Evolutionary conservation across 2,329 filamentous ascomycete species (phyloP).

Genomic region (Arthroderma sp.): DNA sequence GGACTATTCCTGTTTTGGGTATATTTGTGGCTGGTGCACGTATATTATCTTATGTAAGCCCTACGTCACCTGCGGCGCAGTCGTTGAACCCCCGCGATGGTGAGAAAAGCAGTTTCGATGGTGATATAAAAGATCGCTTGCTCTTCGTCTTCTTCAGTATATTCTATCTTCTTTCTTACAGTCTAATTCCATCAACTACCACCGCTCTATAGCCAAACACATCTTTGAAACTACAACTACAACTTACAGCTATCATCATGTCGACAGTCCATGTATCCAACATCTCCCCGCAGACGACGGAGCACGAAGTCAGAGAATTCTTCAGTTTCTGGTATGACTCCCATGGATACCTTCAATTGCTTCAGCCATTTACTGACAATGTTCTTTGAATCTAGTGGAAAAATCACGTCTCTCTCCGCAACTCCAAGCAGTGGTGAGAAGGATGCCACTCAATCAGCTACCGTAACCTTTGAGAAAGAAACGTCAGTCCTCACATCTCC

Average conservation of each 20-base stretch:
- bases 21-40: conserved; percentile 16
- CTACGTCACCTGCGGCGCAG: conserved; percentile 26
- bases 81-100: conserved; percentile 9
- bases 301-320: conserved; percentile 90
- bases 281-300: conserved; percentile 67
- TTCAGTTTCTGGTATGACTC: conserved; percentile 76
- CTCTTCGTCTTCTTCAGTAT: too few species aligned
- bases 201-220: too few species aligned
- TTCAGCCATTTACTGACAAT: conserved; percentile 3
- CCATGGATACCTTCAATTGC: too few species aligned
- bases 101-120: conserved; percentile 1
- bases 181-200: too few species aligned
- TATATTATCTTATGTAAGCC: conserved; percentile 5
- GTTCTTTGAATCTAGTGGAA: conserved; percentile 50
- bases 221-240: background rate
- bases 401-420: conserved; percentile 74
- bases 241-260: background rate
- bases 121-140: too few species aligned
- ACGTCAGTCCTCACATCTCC: conserved; percentile 38
- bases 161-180: too few species aligned
- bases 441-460: conserved; percentile 63
- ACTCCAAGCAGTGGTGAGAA: conserved; percentile 41
- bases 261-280: conserved; percentile 75
- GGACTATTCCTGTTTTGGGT: too few species aligned
- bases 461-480: conserved; percentile 93